Conservation (phyloP, 2,329 filamentous ascomycete genomes). For the Podosphaera aphanis region DNA sequence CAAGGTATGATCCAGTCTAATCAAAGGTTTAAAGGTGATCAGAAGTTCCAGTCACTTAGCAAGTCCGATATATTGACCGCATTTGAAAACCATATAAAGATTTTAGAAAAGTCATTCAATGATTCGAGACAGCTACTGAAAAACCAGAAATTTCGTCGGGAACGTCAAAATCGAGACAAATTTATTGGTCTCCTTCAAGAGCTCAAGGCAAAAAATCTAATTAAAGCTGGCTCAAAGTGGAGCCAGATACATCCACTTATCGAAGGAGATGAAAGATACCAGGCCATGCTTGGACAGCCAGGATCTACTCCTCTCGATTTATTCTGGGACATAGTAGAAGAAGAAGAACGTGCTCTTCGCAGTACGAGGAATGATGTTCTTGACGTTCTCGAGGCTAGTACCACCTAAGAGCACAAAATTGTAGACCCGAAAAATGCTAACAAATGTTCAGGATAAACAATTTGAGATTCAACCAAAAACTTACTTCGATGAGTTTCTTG, state of each 20-base stretch:
- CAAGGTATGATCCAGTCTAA: slow-evolving; percentile 60
- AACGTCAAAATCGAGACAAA: slow-evolving; percentile 66
- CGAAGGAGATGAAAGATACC: slow-evolving; percentile 61
- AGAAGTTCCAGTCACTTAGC: slow-evolving; percentile 65
- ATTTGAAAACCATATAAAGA: slow-evolving; percentile 89
- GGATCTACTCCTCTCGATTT: slow-evolving; percentile 75
- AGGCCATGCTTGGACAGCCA: slow-evolving; percentile 56
- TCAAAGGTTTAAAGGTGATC: slow-evolving; percentile 53
- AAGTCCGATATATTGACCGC: slow-evolving; percentile 77
- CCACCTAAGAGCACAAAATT: neutral
- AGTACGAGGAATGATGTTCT: slow-evolving; percentile 61
- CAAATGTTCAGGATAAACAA: slow-evolving; percentile 45
- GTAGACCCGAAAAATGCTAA: slow-evolving; percentile 17
- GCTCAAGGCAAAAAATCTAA: slow-evolving; percentile 50
- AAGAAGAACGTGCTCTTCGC: slow-evolving; percentile 73
- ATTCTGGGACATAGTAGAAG: slow-evolving; percentile 89
- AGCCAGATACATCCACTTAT: slow-evolving; percentile 53
- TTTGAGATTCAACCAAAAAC: slow-evolving; percentile 78
- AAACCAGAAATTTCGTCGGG: slow-evolving; percentile 52
- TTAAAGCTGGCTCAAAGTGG: slow-evolving; percentile 84
- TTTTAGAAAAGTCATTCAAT: slow-evolving; percentile 75
- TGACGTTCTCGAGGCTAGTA: slow-evolving; percentile 64
- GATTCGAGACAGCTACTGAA: slow-evolving; percentile 76
- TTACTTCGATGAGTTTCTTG: slow-evolving; percentile 68
- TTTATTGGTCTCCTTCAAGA: slow-evolving; percentile 56